Base-by-base conservation (phyloP, 495 filamentous ascomycete genomes). In the Aspergillus nanangensis region DNA sequence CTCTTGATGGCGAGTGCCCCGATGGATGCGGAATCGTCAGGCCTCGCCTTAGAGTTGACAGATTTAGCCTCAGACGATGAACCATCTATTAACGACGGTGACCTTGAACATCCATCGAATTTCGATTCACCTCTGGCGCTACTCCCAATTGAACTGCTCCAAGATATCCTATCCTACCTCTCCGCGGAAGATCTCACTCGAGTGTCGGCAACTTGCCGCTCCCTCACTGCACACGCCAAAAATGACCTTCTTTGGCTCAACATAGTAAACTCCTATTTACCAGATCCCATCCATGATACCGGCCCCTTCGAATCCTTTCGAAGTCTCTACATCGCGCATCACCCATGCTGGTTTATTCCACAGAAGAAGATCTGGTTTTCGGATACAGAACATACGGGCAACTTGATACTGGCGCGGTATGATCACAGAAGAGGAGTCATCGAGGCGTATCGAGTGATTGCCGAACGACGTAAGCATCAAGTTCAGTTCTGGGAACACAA, bases 301-400 rank as follows among this genome's bases (percentile, higher is more conserved):
- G 72, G 71, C 3, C 80, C 80, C 0, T 88, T 77, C 52, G 49
- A 56, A 5, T 80, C 74, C 13, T 91, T 79, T 59, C 78, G 74
- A 44, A 75, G 79, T 20, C 74, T 97, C 5, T 96, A 86, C 52
- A 64, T 77, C 24, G 75, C 83, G 21, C 84, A 91, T 58, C 75
- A 91, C 44, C 83, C 86, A 1, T 83, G 83, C 53, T 95, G 93
- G 86, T 96, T 94, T 55, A 74, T 97, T 1, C 71, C 86, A 0
- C 76, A 76, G 45, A 67, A 87, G 49, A 89, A 87, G 65, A 63
- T 97, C 32, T 97, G 92, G 92, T 90, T 94, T 55, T 77, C 80
- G 24, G 90, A 96, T 63, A 74, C 61, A 20, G 73, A 78, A n/a
- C 63, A 73, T 29, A 73, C 63, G n/a, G 90, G 90, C 0, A 83